Evolutionary conservation across 2,329 filamentous ascomycete genomes (phyloP).

Genomic region (Acrocalymma vagum): DNA sequence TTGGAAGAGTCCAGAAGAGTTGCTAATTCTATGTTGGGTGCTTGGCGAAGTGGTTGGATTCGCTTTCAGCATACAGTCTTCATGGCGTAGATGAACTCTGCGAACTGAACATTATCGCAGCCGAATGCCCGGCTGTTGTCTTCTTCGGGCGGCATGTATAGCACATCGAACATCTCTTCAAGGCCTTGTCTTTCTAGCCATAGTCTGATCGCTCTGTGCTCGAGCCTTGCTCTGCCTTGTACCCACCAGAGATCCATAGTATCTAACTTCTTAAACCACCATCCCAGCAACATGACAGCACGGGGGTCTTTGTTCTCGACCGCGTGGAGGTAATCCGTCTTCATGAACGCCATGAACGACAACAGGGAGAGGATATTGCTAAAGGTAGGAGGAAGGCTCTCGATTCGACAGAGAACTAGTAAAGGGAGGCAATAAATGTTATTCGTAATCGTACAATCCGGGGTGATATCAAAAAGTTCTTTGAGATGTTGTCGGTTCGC

Average conservation of each 20-base stretch:
- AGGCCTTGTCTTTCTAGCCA: conserved; percentile 29
- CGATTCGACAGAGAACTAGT: conserved; percentile 49
- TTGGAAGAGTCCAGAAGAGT: too few species aligned
- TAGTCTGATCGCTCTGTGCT: conserved; percentile 30
- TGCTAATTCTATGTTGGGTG: too few species aligned
- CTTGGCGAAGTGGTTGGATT: too few species aligned
- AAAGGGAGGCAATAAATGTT: conserved; percentile 40
- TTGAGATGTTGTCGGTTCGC: conserved; percentile 46
- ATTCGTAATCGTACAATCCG: conserved; percentile 22
- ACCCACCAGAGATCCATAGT: conserved; percentile 38
- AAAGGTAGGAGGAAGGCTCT: conserved; percentile 47
- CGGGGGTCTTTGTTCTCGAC: conserved; percentile 61
- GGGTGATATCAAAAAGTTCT: conserved; percentile 33
- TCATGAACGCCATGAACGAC: conserved; percentile 57
- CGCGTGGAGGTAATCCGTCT: conserved; percentile 54
- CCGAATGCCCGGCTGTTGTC: too few species aligned
- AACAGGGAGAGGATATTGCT: conserved; percentile 57
- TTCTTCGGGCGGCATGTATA: too few species aligned
- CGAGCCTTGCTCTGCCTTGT: conserved; percentile 29
- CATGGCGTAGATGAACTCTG: too few species aligned
- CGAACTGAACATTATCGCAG: too few species aligned
- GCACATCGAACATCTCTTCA: conserved; percentile 12
- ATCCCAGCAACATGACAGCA: conserved; percentile 64
- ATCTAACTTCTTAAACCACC: conserved; percentile 61
- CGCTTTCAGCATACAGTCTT: too few species aligned